Evolutionary conservation across 176 grass and related monocot species (phyloP).

Genomic region (Aegilops bicornis): DNA sequence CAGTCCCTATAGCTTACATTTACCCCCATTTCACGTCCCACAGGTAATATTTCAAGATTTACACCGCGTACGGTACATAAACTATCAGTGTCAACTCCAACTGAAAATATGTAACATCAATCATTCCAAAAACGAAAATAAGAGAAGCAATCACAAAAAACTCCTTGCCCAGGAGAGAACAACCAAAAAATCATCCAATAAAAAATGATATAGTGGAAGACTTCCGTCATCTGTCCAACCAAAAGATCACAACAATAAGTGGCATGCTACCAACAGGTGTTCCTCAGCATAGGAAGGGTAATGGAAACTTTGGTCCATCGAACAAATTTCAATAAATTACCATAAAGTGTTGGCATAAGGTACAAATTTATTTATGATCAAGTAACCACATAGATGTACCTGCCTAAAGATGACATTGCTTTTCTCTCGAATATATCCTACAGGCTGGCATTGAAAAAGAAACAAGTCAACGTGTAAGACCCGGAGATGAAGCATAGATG

Average conservation of each 20-base stretch:
- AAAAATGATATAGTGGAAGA: background rate
- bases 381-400: slow-evolving; percentile 39
- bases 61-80: background rate
- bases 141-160: background rate
- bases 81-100: background rate
- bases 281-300: background rate
- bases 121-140: background rate
- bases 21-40: background rate
- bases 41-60: background rate
- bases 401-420: slow-evolving; percentile 94
- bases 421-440: slow-evolving; percentile 84
- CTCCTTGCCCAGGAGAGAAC: background rate
- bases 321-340: background rate
- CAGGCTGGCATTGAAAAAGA: slow-evolving; percentile 54
- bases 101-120: slow-evolving; percentile 7
- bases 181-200: slow-evolving; percentile 7
- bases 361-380: slow-evolving; percentile 19
- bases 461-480: slow-evolving; percentile 18
- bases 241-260: background rate
- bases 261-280: slow-evolving; percentile 3
- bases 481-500: background rate
- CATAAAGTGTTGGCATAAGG: background rate
- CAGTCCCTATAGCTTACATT: background rate
- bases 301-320: background rate
- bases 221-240: background rate